phyloP scores from a whole-genome alignment of 2,329 filamentous ascomycete genomes.

The Aureobasidium sp. region DNA sequence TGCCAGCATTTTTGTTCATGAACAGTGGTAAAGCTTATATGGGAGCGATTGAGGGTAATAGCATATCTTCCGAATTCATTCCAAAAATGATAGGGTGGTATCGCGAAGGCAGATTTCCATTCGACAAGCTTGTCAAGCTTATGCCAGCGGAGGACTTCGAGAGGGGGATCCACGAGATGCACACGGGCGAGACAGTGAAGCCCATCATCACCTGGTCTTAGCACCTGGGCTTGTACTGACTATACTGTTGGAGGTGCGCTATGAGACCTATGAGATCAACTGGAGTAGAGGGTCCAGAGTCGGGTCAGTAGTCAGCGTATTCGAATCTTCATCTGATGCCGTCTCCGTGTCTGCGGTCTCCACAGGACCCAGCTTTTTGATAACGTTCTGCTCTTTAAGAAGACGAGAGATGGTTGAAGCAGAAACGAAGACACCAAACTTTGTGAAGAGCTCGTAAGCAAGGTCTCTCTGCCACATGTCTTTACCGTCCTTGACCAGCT shows the following conservation, averaged over 20 bases:
- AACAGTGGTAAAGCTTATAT: constrained; percentile 42
- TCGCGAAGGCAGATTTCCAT: constrained; percentile 40
- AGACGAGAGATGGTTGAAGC: constrained; percentile 4
- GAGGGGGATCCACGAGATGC: constrained; percentile 38
- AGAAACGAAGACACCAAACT: constrained; percentile 4
- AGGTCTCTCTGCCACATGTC: constrained; percentile 12
- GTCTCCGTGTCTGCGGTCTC: background rate
- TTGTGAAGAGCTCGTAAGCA: constrained; percentile 1
- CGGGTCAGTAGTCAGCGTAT: background rate
- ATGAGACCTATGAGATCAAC: background rate
- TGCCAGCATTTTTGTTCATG: constrained; percentile 43
- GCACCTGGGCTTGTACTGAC: background rate
- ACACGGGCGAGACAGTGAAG: constrained; percentile 22
- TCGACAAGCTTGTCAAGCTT: constrained; percentile 40
- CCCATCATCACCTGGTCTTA: constrained; percentile 18
- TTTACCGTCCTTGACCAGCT: background rate
- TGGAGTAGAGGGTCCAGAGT: background rate
- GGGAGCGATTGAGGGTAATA: constrained; percentile 43
- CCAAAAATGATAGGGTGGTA: constrained; percentile 47
- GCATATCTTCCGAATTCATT: constrained; percentile 36
- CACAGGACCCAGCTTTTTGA: background rate
- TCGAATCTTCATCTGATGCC: background rate
- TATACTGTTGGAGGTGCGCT: background rate
- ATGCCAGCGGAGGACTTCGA: constrained; percentile 39
- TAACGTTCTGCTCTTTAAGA: background rate